phyloP scores from a whole-genome alignment of 208 protist species.

The Acanthamoeba divionensis region DNA sequence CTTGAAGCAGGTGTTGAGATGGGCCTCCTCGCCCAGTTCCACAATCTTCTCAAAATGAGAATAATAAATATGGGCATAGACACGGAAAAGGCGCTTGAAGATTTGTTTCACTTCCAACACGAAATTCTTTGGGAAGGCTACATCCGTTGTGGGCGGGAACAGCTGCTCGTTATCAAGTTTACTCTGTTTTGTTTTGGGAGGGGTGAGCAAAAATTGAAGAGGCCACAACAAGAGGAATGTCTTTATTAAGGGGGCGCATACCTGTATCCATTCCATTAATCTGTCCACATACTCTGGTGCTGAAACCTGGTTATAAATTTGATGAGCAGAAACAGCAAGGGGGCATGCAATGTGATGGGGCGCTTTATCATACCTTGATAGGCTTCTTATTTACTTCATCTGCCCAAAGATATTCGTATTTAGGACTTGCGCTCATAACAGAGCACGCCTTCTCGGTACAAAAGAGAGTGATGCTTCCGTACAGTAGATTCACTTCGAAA shows the following conservation, averaged over 20 bases:
- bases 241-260: no score
- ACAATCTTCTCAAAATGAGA: constrained; percentile 23
- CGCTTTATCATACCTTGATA: constrained; percentile 56
- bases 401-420: constrained; percentile 96
- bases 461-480: constrained; percentile 97
- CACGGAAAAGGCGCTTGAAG: constrained; percentile 2
- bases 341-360: no score
- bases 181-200: no score
- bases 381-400: constrained; percentile 82
- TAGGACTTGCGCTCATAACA: constrained; percentile 93
- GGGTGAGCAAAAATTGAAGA: background rate
- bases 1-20: constrained; percentile 37
- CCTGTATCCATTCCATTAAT: constrained; percentile 98
- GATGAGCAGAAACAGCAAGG: constrained; percentile 67
- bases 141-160: constrained; percentile 87
- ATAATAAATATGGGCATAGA: constrained; percentile 46
- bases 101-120: constrained; percentile 67
- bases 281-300: constrained; percentile 96
- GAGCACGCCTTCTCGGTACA: constrained; percentile 94
- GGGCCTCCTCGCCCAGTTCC: background rate
- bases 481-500: constrained; percentile 98
- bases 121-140: constrained; percentile 84
- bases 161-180: constrained; percentile 93
- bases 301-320: constrained; percentile 90
- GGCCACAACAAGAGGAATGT: background rate